Conservation (phyloP, 164 flowering plant genomes). For the Liquidambar formosana region DNA sequence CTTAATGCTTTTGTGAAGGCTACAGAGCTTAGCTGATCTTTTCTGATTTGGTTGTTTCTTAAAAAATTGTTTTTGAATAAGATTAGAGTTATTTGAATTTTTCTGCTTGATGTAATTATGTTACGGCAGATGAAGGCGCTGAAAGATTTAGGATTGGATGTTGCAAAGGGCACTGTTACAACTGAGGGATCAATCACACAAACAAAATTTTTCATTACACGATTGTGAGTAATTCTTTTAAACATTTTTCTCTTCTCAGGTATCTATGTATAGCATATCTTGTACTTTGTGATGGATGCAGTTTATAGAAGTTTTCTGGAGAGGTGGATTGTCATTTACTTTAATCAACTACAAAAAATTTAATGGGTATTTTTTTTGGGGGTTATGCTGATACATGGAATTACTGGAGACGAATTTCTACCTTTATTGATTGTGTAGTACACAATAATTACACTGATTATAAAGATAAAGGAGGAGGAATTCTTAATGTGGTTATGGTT, state of each 20-base stretch:
- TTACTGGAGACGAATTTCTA: too few species aligned
- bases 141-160: slow-evolving; percentile 81
- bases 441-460: too few species aligned
- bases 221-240: slow-evolving; percentile 44
- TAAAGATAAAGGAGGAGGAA: too few species aligned
- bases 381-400: too few species aligned
- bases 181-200: slow-evolving; percentile 70
- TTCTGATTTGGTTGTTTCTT: not conserved
- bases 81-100: not conserved
- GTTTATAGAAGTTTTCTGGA: too few species aligned
- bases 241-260: too few species aligned
- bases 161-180: slow-evolving; percentile 77
- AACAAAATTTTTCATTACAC: slow-evolving; percentile 74
- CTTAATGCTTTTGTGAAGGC: not conserved
- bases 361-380: too few species aligned
- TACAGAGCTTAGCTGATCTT: not conserved
- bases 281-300: too few species aligned
- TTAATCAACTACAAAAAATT: too few species aligned
- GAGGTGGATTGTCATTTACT: too few species aligned
- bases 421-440: not conserved
- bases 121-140: slow-evolving; percentile 82
- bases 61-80: not conserved
- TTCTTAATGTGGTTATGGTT: too few species aligned
- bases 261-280: too few species aligned
- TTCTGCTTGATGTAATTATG: not conserved